Percentiles rank a stretch among this genome's conserved stretches.
Conservation (phyloP, 1,139 yeast genomes). For the Debaryomycetaceae sp. region DNA sequence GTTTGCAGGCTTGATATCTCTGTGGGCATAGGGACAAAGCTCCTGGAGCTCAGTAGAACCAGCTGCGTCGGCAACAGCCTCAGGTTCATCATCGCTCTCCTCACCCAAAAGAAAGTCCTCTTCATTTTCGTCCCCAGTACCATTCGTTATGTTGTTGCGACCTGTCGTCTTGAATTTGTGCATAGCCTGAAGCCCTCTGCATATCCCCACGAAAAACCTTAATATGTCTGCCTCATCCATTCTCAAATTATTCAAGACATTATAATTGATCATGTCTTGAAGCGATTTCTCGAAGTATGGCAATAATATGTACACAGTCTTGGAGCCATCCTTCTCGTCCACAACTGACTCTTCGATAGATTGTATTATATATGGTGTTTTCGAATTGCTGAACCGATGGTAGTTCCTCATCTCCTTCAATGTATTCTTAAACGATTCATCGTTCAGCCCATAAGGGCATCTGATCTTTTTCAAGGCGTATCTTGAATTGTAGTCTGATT, state of each 20-base stretch:
- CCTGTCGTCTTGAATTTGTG: constrained; percentile 55
- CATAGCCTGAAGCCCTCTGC: constrained; percentile 72
- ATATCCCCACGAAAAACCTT: constrained; percentile 60
- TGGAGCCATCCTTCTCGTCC: constrained; percentile 75
- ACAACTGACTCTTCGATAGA: constrained; percentile 68
- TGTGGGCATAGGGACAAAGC: constrained; percentile 72
- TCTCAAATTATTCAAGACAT: constrained; percentile 51
- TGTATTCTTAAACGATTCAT: constrained; percentile 56
- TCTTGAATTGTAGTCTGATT: constrained; percentile 44
- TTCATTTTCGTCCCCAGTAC: constrained; percentile 18
- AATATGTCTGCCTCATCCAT: constrained; percentile 64
- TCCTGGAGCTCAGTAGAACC: constrained; percentile 53
- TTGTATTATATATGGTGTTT: constrained; percentile 61
- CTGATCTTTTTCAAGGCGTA: constrained; percentile 83
- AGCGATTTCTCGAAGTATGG: constrained; percentile 74
- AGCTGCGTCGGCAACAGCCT: constrained; percentile 10
- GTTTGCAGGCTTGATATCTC: constrained; percentile 87
- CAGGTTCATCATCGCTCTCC: constrained; percentile 28
- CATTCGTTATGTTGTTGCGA: constrained; percentile 1
- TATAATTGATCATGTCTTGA: constrained; percentile 70
- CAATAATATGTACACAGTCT: constrained; percentile 70
- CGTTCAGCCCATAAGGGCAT: constrained; percentile 83
- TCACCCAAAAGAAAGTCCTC: constrained; percentile 33
- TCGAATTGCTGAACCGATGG: constrained; percentile 56
- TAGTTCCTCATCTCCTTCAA: constrained; percentile 75